Evolutionary conservation across 78 protist genomes (phyloP).

Genomic region (Dictyostelium citrinum): DNA sequence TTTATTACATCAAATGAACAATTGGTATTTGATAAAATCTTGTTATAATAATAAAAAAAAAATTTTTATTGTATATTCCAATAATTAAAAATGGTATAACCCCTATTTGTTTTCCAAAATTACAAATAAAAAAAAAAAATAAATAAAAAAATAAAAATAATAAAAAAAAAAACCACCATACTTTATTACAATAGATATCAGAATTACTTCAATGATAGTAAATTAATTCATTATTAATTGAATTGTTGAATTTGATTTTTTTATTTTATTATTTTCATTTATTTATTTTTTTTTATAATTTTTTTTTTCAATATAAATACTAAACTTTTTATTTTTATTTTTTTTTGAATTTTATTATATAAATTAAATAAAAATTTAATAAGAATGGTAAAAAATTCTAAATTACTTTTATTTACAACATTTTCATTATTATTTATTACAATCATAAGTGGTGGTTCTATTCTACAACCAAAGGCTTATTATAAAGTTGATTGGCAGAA

Average conservation of each 20-base stretch:
- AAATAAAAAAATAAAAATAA: too few relatives aligned
- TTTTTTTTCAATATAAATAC: too few relatives aligned
- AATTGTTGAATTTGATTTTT: too few relatives aligned
- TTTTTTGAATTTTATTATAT: background rate
- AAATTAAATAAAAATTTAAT: background rate
- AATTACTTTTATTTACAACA: background rate
- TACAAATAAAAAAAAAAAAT: too few relatives aligned
- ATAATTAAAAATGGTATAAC: background rate
- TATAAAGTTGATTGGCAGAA: background rate
- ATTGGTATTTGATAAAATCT: too few relatives aligned
- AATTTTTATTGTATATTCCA: background rate
- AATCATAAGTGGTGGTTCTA: background rate
- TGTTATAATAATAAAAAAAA: background rate
- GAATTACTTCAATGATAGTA: background rate
- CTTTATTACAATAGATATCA: background rate
- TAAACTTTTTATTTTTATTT: background rate
- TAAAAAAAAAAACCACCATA: too few relatives aligned
- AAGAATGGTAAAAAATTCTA: background rate
- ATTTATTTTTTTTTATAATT: background rate
- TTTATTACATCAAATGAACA: too few relatives aligned
- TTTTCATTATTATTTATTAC: background rate
- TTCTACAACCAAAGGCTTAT: background rate
- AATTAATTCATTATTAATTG: background rate
- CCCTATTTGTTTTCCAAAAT: background rate
- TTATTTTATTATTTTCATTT: background rate